Base-by-base conservation (phyloP, 257 asterid genomes). In the Solanum raphanifolium region DNA sequence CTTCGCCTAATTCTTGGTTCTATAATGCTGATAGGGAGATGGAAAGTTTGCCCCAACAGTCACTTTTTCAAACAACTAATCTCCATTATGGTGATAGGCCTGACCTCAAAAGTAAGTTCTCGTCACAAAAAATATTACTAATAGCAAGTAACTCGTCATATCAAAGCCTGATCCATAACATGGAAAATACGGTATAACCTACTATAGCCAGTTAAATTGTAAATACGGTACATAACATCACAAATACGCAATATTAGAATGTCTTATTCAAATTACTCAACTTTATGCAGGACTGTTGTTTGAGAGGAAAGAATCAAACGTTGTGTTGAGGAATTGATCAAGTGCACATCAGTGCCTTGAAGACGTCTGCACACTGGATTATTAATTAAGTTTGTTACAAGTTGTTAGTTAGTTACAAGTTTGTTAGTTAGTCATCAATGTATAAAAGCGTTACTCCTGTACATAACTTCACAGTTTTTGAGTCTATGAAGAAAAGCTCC, bases 21-120 rank as follows among this genome's bases (percentile, higher is more conserved):
- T 92, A 91, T 71, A 92, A 92, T 75, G 93, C 92, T 1, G 99
- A 94, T 18, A 92, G 94, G 5, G 99, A 95, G 87, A 20, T 96
- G 83, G 99, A 96, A 87, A 95, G 99, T 89, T 89, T 93, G n/a
- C 98, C 97, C n/a, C 91, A 90, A 20, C 89, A 92, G 23, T 89
- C 95, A 7, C 69, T 96, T 27, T 72, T 83, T 5, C 90, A 93
- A 23, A 87, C 91, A 21, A 90, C 95, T 60, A 95, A 90, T 76
- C 91, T 96, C 91, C 97, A 95, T 83, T 95, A 87, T 71, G 98
- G 96, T 6, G 94, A 94, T 90, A 92, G 98, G 88, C 98, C 99
- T 2, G 95, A 94, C 87, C 93, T 96, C 41, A 94, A 93, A 85
- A 91, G 99, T 96, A 92, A 92, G 98, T 87, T 32, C 18, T 31